Evolutionary conservation across 371 early-diverging fungal species (phyloP).

Genomic region (Zychaea mexicana): DNA sequence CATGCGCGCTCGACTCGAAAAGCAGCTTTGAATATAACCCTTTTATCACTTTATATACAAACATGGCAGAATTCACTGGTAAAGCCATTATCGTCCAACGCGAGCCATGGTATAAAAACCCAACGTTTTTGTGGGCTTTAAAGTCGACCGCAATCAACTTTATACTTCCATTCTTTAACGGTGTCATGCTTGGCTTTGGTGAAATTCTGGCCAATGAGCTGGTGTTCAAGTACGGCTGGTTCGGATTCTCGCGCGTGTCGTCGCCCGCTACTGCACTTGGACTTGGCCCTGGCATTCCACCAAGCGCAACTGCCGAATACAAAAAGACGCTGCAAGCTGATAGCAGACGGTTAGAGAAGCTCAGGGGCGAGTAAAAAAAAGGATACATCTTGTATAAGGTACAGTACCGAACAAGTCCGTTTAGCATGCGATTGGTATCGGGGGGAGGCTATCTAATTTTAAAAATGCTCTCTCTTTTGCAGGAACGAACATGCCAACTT

Average conservation of each 20-base stretch:
- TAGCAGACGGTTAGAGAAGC: constrained; percentile 24
- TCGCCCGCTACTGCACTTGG: constrained; percentile 27
- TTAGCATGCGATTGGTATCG: too few species aligned
- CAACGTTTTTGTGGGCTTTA: constrained; percentile 40
- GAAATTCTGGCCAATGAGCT: constrained; percentile 83
- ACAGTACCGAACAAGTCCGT: too few species aligned
- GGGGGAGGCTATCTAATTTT: too few species aligned
- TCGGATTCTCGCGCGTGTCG: constrained; percentile 38
- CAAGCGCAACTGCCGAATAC: constrained; percentile 43
- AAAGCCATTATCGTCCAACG: constrained; percentile 20
- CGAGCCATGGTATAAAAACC: constrained; percentile 52
- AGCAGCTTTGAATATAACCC: too few species aligned
- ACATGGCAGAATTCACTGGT: constrained; percentile 2
- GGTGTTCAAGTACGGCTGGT: constrained; percentile 79
- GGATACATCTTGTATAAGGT: too few species aligned
- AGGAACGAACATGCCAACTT: too few species aligned
- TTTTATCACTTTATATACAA: too few species aligned
- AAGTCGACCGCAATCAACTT: constrained; percentile 63
- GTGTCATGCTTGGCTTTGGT: constrained; percentile 83
- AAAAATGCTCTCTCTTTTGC: too few species aligned
- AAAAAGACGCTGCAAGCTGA: constrained; percentile 32
- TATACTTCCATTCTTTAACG: constrained; percentile 75
- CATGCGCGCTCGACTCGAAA: too few species aligned
- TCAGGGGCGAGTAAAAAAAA: not conserved
- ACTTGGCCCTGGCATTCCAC: constrained; percentile 28